phyloP scores from a whole-genome alignment of 1,284 basidiomycete genomes.

The Ustilago lituana region DNA sequence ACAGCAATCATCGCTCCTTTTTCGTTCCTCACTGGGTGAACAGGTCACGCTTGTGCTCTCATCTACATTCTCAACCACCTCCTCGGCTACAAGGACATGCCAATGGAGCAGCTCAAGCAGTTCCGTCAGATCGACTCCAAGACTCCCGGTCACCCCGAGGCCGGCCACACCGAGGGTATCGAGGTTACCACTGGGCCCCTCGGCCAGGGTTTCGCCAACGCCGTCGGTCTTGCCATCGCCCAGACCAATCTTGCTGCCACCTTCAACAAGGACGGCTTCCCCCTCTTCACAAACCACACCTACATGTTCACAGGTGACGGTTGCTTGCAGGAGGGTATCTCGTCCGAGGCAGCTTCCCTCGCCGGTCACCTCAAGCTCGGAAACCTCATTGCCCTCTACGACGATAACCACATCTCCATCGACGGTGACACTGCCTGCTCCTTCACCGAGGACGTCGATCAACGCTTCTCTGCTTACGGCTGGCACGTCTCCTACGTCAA shows the following conservation, averaged over 20 bases:
- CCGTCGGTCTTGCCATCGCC: conserved; percentile 90
- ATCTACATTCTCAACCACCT: conserved; percentile 86
- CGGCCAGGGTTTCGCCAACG: conserved; percentile 87
- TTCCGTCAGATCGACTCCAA: conserved; percentile 78
- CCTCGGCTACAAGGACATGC: conserved; percentile 78
- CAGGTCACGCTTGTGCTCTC: conserved; percentile 69
- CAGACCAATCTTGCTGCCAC: conserved; percentile 86
- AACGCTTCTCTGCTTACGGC: conserved; percentile 87
- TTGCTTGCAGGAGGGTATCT: conserved; percentile 94
- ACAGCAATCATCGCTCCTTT: too few relatives aligned
- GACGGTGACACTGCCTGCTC: conserved; percentile 90
- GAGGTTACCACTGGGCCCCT: conserved; percentile 97
- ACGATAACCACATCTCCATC: conserved; percentile 85
- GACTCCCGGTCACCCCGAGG: conserved; percentile 82
- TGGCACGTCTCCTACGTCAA: conserved; percentile 90
- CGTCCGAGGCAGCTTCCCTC: conserved; percentile 87
- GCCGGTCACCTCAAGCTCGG: conserved; percentile 90
- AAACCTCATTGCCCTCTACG: conserved; percentile 76
- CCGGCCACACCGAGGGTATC: conserved; percentile 81
- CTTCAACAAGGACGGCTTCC: conserved; percentile 87
- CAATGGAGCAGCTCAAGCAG: conserved; percentile 81
- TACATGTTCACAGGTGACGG: conserved; percentile 92
- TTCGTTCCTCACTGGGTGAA: background rate
- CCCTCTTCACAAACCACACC: conserved; percentile 88
- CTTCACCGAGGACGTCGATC: conserved; percentile 92